These are phyloP conservation scores for Colletotrichum zoysiae DNA, from an alignment of 2,329 filamentous ascomycete genomes.

Conservation along the genomic window DNA sequence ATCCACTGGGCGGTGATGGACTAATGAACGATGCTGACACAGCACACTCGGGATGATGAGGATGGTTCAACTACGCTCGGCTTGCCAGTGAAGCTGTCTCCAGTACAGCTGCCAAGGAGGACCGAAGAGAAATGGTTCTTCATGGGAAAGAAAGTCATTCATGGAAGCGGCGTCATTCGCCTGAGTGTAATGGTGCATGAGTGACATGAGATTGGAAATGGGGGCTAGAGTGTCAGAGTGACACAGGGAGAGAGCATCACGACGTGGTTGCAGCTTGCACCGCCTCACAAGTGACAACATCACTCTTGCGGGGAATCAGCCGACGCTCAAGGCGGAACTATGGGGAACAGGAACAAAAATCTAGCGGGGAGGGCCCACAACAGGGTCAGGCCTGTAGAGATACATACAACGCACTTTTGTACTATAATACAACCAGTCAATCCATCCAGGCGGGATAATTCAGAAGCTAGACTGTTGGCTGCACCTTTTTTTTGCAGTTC, in stretches of 20 bases:
- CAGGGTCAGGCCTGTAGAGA: conserved; percentile 7
- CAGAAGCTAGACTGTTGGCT: neutral
- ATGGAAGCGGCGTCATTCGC: neutral
- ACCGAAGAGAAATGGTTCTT: neutral
- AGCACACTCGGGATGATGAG: no score
- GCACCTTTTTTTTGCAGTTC: neutral
- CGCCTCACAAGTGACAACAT: neutral
- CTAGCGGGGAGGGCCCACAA: neutral
- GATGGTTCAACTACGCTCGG: neutral
- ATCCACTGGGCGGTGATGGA: neutral
- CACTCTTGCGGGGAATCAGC: neutral
- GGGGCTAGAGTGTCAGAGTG: no score
- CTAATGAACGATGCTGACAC: neutral
- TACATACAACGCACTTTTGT: conserved; percentile 17
- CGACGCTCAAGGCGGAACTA: neutral
- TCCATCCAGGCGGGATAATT: neutral
- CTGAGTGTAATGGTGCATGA: neutral
- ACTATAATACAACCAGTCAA: conserved; percentile 26
- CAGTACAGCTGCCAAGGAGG: neutral
- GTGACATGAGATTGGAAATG: neutral
- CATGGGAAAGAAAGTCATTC: neutral
- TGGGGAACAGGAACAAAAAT: neutral
- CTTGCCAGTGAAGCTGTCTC: neutral
- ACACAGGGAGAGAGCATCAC: neutral
- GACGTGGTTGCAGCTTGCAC: neutral